A percentile compares a stretch with the other conserved stretches of the same genome.
These are phyloP conservation scores for Emergomyces africanus DNA, from an alignment of 2,329 filamentous ascomycete species.

Conservation along the genomic window DNA sequence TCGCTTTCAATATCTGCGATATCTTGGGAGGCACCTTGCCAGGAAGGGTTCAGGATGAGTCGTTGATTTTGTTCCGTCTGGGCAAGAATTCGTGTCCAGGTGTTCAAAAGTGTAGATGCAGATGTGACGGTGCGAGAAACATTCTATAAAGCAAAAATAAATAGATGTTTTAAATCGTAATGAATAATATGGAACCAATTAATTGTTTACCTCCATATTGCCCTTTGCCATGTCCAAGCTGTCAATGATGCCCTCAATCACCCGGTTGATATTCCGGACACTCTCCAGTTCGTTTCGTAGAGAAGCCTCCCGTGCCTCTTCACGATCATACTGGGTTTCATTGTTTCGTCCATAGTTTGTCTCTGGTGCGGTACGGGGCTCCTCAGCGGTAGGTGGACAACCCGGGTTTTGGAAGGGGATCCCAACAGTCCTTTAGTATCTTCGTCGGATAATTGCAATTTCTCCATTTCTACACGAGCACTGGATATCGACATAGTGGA, in stretches of 20 bases:
- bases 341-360: constrained; percentile 30
- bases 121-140: constrained; percentile 76
- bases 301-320: constrained; percentile 58
- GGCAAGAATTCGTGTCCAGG: constrained; percentile 89
- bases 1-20: constrained; percentile 78
- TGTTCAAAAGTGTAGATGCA: constrained; percentile 79
- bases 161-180: background rate
- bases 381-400: constrained; percentile 27
- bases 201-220: constrained; percentile 35
- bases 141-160: constrained; percentile 41
- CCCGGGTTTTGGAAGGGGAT: constrained; percentile 37
- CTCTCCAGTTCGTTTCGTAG: constrained; percentile 70
- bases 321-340: constrained; percentile 46
- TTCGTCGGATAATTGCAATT: constrained; percentile 28
- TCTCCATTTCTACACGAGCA: constrained; percentile 8
- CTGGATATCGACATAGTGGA: constrained; percentile 7
- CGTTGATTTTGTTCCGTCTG: constrained; percentile 97
- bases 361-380: constrained; percentile 13
- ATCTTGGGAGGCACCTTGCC: constrained; percentile 82
- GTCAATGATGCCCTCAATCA: constrained; percentile 52
- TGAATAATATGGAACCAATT: constrained; percentile 5
- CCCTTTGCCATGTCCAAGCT: constrained; percentile 36
- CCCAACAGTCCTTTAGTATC: constrained; percentile 45
- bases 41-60: constrained; percentile 72
- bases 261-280: constrained; percentile 73